Conservation (phyloP, 2,329 filamentous ascomycete genomes). For the Aurifilum marmelostoma region DNA sequence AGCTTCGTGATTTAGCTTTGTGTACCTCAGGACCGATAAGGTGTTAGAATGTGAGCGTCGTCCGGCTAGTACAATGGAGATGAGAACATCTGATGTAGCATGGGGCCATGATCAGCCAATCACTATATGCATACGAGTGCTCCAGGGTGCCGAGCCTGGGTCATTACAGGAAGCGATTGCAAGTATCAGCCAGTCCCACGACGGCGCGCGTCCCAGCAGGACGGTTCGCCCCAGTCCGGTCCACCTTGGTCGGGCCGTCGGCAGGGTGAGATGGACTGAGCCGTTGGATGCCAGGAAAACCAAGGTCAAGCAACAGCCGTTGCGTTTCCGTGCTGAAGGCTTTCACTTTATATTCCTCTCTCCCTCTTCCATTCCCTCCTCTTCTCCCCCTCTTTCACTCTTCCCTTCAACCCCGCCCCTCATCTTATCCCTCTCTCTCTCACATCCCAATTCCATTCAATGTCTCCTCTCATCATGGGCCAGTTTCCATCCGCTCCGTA, state of each 20-base stretch:
- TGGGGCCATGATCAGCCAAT: neutral
- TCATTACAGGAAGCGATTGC: neutral
- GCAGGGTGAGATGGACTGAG: neutral
- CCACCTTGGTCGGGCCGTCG: slow-evolving; percentile 1
- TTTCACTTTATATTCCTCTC: neutral
- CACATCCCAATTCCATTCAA: neutral
- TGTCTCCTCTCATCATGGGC: neutral
- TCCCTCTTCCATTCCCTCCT: too few relatives aligned
- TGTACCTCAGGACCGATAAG: neutral
- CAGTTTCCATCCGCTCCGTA: neutral
- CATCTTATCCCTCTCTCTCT: neutral
- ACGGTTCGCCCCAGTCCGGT: neutral
- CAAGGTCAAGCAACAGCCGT: neutral
- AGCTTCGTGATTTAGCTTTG: neutral
- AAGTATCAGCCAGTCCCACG: neutral
- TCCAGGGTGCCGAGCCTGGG: neutral
- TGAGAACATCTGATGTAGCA: neutral
- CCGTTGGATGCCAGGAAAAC: neutral
- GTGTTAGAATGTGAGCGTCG: neutral
- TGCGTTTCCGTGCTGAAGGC: neutral
- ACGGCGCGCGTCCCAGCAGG: neutral
- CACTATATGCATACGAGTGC: neutral
- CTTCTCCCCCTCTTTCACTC: neutral
- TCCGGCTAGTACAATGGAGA: neutral
- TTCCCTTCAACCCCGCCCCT: too few relatives aligned